Conservation (phyloP, 768 basidiomycete genomes). For the Pseudohyphozyma bogoriensis region DNA sequence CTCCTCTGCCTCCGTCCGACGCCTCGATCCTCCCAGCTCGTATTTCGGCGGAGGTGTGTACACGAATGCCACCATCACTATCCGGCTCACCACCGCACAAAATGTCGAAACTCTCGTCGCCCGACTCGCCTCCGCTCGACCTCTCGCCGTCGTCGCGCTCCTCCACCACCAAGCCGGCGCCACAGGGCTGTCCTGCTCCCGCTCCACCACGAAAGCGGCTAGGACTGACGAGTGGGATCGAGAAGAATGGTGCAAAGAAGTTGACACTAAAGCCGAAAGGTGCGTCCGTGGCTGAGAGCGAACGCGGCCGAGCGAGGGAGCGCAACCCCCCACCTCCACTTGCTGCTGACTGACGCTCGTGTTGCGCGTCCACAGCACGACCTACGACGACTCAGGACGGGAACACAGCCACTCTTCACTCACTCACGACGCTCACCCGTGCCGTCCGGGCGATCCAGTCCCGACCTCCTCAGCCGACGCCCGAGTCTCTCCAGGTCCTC, state of each 20-base stretch:
- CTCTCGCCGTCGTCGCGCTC: no score
- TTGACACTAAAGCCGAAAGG: not conserved
- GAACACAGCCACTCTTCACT: not conserved
- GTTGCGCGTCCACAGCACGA: not conserved
- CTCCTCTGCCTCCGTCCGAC: no score
- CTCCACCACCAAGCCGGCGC: no score
- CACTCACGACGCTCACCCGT: conserved; percentile 28
- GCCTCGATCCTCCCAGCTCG: no score
- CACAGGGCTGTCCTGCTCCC: not conserved
- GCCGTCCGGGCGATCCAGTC: conserved; percentile 30
- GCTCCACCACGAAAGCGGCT: not conserved
- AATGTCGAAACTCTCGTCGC: no score
- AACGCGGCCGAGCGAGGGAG: not conserved
- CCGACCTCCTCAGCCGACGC: conserved; percentile 26
- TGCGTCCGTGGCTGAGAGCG: not conserved
- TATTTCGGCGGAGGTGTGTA: no score
- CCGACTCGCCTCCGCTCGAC: no score
- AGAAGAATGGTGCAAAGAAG: not conserved
- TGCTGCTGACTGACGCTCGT: not conserved
- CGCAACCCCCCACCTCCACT: not conserved
- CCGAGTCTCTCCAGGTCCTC: conserved; percentile 30
- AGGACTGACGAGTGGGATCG: not conserved
- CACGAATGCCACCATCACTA: no score
- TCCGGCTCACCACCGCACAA: no score
- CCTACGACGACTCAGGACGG: not conserved